Evolutionary conservation across 768 basidiomycete genomes (phyloP).

Genomic region (Cystobasidium tubakii): DNA sequence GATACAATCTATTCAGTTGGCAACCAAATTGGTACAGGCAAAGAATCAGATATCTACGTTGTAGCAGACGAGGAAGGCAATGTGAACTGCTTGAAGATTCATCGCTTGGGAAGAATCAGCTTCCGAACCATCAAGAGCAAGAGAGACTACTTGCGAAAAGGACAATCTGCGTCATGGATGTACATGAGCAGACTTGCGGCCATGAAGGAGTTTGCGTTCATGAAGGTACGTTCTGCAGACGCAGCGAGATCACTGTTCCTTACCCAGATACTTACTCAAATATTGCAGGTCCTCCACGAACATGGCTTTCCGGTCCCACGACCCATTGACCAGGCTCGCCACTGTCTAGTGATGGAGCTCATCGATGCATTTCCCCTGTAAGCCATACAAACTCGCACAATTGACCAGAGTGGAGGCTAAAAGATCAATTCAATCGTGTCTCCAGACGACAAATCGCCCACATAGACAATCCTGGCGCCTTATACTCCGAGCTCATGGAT

Average conservation of each 20-base stretch:
- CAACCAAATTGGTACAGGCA: constrained; percentile 96
- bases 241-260: not conserved
- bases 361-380: constrained; percentile 92
- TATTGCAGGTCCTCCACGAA: constrained; percentile 71
- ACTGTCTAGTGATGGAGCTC: constrained; percentile 92
- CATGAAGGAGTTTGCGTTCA: constrained; percentile 96
- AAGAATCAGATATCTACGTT: constrained; percentile 91
- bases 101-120: constrained; percentile 90
- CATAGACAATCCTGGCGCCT: constrained; percentile 74
- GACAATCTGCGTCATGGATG: constrained; percentile 98
- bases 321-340: constrained; percentile 89
- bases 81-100: constrained; percentile 85
- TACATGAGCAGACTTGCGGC: constrained; percentile 95
- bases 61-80: constrained; percentile 78
- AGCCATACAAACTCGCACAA: constrained; percentile 49
- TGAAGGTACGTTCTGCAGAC: constrained; percentile 65
- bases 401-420: not conserved
- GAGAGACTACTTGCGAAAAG: constrained; percentile 89
- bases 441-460: constrained; percentile 77
- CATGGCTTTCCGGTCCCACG: constrained; percentile 87
- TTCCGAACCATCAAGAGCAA: constrained; percentile 96
- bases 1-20: constrained; percentile 85
- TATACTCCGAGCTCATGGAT: constrained; percentile 90
- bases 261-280: not conserved
- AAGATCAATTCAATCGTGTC: not conserved